A percentile compares a stretch with the other conserved stretches of the same genome.
Conservation (phyloP, 2,329 filamentous ascomycete genomes). For the Fusarium sororula region DNA sequence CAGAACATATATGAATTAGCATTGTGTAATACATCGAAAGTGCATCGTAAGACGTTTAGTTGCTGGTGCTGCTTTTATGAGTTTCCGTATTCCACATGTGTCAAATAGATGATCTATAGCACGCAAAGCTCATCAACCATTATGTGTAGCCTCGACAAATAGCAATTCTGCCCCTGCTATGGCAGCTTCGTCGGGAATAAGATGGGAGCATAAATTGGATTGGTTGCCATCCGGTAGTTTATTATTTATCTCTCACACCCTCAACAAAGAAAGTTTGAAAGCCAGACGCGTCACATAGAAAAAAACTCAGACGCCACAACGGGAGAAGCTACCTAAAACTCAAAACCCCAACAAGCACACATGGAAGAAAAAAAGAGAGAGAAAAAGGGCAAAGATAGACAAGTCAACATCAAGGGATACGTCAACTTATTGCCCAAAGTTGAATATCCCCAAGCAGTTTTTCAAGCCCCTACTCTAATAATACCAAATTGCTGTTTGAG, state of each 20-base stretch:
- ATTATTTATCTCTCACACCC: conserved; percentile 3
- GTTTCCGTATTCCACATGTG: not conserved
- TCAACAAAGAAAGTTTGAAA: not conserved
- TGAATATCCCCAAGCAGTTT: not conserved
- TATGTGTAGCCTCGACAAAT: not conserved
- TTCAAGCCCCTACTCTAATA: not conserved
- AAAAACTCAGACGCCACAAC: conserved; percentile 18
- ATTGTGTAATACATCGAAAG: not conserved
- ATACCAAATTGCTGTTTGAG: conserved; percentile 26
- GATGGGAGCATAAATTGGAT: not conserved
- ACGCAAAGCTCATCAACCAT: not conserved
- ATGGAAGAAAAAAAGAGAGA: not conserved
- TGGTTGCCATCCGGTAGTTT: not conserved
- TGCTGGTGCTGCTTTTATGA: not conserved
- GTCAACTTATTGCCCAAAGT: not conserved
- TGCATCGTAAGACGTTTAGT: not conserved
- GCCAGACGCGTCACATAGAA: not conserved
- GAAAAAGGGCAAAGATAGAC: not conserved
- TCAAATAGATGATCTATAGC: too few species aligned
- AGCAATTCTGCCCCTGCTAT: not conserved
- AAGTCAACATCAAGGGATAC: not conserved
- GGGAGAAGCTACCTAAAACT: not conserved
- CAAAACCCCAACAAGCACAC: not conserved
- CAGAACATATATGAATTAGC: not conserved
- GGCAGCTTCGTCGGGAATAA: not conserved